phyloP scores from a whole-genome alignment of 225 moss, liverwort and hornwort genomes.

The Rhytidiadelphus loreus region DNA sequence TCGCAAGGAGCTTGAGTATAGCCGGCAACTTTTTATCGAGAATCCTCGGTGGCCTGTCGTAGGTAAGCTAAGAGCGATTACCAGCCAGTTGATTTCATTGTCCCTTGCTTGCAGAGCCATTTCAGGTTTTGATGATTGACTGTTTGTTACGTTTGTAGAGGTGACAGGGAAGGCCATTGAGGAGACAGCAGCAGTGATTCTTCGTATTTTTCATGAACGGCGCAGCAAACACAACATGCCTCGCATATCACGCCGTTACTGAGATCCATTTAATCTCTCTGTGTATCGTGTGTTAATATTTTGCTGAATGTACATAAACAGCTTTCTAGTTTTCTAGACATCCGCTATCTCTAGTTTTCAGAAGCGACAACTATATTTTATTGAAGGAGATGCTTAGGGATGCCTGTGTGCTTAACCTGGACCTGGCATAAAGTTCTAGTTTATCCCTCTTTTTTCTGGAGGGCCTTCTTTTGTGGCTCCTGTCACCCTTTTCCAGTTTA shows the following conservation, averaged over 20 bases:
- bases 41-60: constrained; percentile 91
- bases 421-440: neutral
- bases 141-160: constrained; percentile 40
- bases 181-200: constrained; percentile 85
- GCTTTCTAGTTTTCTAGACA: neutral
- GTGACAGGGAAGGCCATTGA: constrained; percentile 96
- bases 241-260: constrained; percentile 51
- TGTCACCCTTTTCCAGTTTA: neutral
- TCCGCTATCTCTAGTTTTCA: neutral
- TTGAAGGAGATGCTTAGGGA: neutral
- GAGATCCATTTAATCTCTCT: neutral
- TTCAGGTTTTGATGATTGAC: neutral
- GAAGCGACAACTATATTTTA: neutral
- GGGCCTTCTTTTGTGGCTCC: neutral
- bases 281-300: neutral
- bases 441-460: neutral
- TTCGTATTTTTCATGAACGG: constrained; percentile 77
- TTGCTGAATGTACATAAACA: neutral
- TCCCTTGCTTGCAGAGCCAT: neutral
- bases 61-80: constrained; percentile 24
- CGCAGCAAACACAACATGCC: constrained; percentile 70
- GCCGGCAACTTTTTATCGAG: constrained; percentile 69
- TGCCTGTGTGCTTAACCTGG: neutral
- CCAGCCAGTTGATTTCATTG: neutral
- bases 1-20: constrained; percentile 75